These are phyloP conservation scores for Tylopilus sp. DNA, from an alignment of 768 basidiomycete species.

Conservation along the genomic window DNA sequence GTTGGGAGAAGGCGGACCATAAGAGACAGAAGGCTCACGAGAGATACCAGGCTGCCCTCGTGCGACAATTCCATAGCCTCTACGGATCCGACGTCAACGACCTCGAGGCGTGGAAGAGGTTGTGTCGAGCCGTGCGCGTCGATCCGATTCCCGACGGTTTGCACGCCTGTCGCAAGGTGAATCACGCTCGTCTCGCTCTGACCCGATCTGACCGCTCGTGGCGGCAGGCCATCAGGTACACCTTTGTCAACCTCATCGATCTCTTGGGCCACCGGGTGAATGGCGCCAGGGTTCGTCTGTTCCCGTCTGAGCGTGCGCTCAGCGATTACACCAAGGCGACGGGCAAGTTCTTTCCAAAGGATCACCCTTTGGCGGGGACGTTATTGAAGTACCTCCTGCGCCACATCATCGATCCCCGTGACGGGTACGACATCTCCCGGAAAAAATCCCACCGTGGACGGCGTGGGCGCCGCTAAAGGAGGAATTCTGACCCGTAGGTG, in stretches of 20 bases:
- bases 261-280: neutral
- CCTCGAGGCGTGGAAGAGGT: neutral
- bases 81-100: neutral
- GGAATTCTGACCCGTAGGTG: slow-evolving; percentile 3
- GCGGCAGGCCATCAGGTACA: neutral
- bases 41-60: neutral
- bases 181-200: neutral
- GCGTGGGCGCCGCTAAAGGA: slow-evolving; percentile 3
- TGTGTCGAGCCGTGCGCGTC: neutral
- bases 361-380: slow-evolving; percentile 4
- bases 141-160: neutral
- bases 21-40: neutral
- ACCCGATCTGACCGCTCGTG: neutral
- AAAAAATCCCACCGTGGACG: neutral
- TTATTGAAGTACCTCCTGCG: slow-evolving; percentile 5
- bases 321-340: neutral
- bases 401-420: slow-evolving; percentile 2
- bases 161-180: neutral
- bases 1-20: slow-evolving; percentile 2
- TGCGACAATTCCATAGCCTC: neutral
- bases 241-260: slow-evolving; percentile 3
- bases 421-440: neutral
- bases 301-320: neutral
- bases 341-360: slow-evolving; percentile 10
- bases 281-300: neutral